phyloP scores from a whole-genome alignment of 306 rosid species.

The Inga leiocalycina region DNA sequence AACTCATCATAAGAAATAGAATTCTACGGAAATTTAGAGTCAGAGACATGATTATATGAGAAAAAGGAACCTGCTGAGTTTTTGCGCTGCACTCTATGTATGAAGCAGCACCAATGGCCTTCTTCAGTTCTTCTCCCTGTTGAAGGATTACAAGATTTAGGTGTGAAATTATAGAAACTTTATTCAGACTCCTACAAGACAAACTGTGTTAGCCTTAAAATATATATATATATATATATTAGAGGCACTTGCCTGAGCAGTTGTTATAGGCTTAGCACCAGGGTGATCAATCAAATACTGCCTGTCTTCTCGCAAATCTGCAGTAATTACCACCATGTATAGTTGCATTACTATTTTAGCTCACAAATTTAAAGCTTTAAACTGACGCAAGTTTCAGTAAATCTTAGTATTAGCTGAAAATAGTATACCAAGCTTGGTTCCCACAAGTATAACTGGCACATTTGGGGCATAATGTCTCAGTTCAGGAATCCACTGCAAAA shows the following conservation, averaged over 20 bases:
- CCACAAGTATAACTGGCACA: constrained; percentile 71
- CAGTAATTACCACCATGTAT: constrained; percentile 18
- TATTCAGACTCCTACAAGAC: neutral
- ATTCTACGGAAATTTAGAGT: neutral
- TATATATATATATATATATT: too few species aligned
- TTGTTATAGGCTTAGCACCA: constrained; percentile 55
- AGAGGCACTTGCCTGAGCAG: constrained; percentile 54
- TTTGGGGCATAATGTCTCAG: constrained; percentile 78
- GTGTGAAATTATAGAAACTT: neutral
- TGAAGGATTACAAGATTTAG: constrained; percentile 26
- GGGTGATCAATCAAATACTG: constrained; percentile 72
- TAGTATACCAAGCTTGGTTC: constrained; percentile 56
- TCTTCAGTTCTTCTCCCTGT: constrained; percentile 95
- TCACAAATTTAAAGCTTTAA: constrained; percentile 16
- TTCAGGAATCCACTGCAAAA: constrained; percentile 83
- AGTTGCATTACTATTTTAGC: constrained; percentile 8
- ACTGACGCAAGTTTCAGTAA: constrained; percentile 5
- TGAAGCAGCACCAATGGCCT: constrained; percentile 86
- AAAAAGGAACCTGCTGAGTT: constrained; percentile 76
- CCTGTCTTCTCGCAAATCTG: constrained; percentile 67
- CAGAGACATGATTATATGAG: neutral
- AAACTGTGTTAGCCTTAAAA: neutral
- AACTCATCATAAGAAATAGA: neutral
- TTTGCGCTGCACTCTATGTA: constrained; percentile 96
- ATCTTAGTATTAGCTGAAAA: constrained; percentile 13